Conservation (phyloP, 2,329 filamentous ascomycete species). For the Beauveria australis region DNA sequence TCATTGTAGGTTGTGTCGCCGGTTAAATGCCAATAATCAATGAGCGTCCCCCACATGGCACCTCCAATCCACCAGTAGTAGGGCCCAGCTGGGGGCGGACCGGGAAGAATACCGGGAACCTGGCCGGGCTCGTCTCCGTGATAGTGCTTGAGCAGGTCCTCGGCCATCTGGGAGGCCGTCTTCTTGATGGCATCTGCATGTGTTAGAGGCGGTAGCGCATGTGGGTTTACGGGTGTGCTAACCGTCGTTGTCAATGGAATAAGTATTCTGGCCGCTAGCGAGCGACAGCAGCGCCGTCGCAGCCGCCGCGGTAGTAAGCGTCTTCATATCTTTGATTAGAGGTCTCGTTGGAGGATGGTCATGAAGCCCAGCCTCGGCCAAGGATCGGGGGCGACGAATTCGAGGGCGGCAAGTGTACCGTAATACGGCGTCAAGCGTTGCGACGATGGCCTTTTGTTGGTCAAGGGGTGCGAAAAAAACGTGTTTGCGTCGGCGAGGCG, state of each 20-base stretch:
- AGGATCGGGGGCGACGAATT: neutral
- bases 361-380: neutral
- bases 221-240: neutral
- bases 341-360: neutral
- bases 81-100: conserved; percentile 35
- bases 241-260: conserved; percentile 14
- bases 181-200: conserved; percentile 29
- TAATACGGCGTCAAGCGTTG: neutral
- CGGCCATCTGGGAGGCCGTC: conserved; percentile 31
- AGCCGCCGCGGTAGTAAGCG: conserved; percentile 14
- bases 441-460: neutral
- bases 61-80: conserved; percentile 64
- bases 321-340: conserved; percentile 16
- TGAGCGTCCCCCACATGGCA: conserved; percentile 52
- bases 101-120: conserved; percentile 39
- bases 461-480: neutral
- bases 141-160: conserved; percentile 39
- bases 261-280: conserved; percentile 9
- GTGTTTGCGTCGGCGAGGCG: neutral
- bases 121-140: conserved; percentile 35
- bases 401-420: neutral
- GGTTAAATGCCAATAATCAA: conserved; percentile 58
- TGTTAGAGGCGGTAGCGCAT: neutral
- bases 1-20: conserved; percentile 51
- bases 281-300: conserved; percentile 17